Evolutionary conservation across 768 basidiomycete species (phyloP).

Genomic region (Boletus rex-veris): DNA sequence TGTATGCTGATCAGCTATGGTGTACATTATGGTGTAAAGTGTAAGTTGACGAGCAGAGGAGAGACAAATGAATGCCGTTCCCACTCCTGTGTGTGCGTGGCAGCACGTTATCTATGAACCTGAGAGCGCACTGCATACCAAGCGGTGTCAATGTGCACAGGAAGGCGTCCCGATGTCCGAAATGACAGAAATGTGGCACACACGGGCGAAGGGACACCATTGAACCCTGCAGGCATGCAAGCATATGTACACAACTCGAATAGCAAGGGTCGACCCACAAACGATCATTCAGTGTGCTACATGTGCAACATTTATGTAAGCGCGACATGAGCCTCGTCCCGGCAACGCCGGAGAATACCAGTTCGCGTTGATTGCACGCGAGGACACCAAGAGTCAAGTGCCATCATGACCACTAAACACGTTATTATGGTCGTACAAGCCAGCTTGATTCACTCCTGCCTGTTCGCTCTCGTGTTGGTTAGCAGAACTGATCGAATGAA

Average conservation of each 20-base stretch:
- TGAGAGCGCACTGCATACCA: conserved; percentile 1
- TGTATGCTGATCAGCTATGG: neutral
- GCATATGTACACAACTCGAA: neutral
- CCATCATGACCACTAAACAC: conserved; percentile 11
- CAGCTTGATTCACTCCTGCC: conserved; percentile 4
- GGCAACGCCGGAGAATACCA: neutral
- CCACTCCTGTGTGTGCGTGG: conserved; percentile 4
- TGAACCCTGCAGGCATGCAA: conserved; percentile 1
- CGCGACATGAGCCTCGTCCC: neutral
- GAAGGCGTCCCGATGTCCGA: conserved; percentile 11
- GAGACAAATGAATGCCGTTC: conserved; percentile 11
- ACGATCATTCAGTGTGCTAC: neutral
- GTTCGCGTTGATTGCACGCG: neutral
- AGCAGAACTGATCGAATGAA: conserved; percentile 1
- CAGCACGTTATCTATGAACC: neutral
- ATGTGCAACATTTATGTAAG: conserved; percentile 4
- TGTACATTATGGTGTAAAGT: conserved; percentile 1
- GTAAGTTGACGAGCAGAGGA: conserved; percentile 16
- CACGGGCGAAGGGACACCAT: conserved; percentile 19
- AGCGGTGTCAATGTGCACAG: conserved; percentile 9
- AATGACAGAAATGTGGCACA: conserved; percentile 23
- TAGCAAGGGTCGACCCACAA: neutral
- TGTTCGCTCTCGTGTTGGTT: conserved; percentile 11
- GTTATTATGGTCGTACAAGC: conserved; percentile 4
- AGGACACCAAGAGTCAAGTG: conserved; percentile 1